Conservation (phyloP, 306 rosid genomes). For the Dicorynia guianensis region DNA sequence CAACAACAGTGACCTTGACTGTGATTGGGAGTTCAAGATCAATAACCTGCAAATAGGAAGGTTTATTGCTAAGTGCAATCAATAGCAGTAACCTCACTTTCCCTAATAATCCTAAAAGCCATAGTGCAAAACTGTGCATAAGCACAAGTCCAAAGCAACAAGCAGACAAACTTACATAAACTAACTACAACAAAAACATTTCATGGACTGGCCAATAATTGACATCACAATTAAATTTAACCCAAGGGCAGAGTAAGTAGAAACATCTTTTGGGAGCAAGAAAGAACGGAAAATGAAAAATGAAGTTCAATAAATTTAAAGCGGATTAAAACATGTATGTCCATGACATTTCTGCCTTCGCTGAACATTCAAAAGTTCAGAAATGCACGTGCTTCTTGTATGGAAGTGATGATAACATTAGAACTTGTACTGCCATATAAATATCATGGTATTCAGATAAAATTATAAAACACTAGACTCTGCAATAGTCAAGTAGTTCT, state of each 20-base stretch:
- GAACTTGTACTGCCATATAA: slow-evolving; percentile 17
- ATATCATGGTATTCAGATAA: slow-evolving; percentile 18
- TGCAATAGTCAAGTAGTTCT: slow-evolving; percentile 21
- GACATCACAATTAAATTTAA: neutral
- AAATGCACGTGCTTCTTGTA: slow-evolving; percentile 11
- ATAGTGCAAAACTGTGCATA: slow-evolving; percentile 13
- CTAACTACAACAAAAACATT: slow-evolving; percentile 33
- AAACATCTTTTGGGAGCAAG: neutral
- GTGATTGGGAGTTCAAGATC: slow-evolving; percentile 82
- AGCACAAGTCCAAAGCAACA: slow-evolving; percentile 33
- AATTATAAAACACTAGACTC: neutral
- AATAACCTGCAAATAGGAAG: slow-evolving; percentile 64
- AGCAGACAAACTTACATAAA: slow-evolving; percentile 6
- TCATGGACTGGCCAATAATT: slow-evolving; percentile 1
- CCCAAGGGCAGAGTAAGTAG: neutral
- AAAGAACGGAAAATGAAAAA: no score
- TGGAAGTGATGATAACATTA: slow-evolving; percentile 8
- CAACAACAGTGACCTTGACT: slow-evolving; percentile 64
- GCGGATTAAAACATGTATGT: neutral
- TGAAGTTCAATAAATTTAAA: neutral
- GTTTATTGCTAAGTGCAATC: slow-evolving; percentile 21
- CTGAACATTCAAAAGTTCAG: slow-evolving; percentile 28
- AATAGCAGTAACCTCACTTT: neutral
- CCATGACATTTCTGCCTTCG: neutral
- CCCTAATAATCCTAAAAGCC: slow-evolving; percentile 23